Evolutionary conservation across 805 yeast genomes (phyloP).

Genomic region (Ogataea trehalophila): DNA sequence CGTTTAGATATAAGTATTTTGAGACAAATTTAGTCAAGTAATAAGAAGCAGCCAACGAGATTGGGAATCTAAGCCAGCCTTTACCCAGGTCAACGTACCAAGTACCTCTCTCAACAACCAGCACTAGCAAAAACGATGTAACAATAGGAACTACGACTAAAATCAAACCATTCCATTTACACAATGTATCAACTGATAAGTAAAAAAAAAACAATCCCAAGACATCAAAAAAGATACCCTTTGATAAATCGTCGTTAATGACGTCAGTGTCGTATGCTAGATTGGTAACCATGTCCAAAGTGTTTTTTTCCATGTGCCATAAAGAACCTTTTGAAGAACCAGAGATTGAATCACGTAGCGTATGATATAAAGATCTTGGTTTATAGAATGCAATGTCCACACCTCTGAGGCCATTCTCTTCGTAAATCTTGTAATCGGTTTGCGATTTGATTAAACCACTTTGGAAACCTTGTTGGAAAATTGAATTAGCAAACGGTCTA

Average conservation of each 20-base stretch:
- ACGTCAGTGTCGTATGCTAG: slow-evolving; percentile 36
- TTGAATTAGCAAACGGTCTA: slow-evolving; percentile 72
- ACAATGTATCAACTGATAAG: slow-evolving; percentile 46
- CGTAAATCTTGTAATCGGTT: slow-evolving; percentile 79
- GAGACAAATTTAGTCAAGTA: slow-evolving; percentile 33
- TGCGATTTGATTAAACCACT: slow-evolving; percentile 68
- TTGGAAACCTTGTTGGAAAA: slow-evolving; percentile 82
- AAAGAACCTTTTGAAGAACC: slow-evolving; percentile 63
- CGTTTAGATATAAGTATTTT: slow-evolving; percentile 35
- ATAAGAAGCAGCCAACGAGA: slow-evolving; percentile 45
- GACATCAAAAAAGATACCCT: slow-evolving; percentile 64
- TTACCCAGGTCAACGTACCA: slow-evolving; percentile 41
- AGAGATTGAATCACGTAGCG: slow-evolving; percentile 62
- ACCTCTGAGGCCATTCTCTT: slow-evolving; percentile 67
- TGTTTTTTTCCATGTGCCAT: slow-evolving; percentile 78
- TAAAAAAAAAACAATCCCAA: slow-evolving; percentile 52
- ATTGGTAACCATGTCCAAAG: slow-evolving; percentile 53
- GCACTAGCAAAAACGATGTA: slow-evolving; percentile 39
- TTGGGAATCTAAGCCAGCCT: slow-evolving; percentile 54
- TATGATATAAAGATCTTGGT: slow-evolving; percentile 82
- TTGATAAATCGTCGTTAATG: slow-evolving; percentile 28
- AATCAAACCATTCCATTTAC: slow-evolving; percentile 47
- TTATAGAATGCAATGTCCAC: slow-evolving; percentile 85
- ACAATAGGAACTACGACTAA: slow-evolving; percentile 53
- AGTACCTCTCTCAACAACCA: slow-evolving; percentile 42